A percentile compares a stretch with the other conserved stretches of the same genome.
phyloP scores from a whole-genome alignment of 257 asterid genomes.

The Penstemon newberryi region DNA sequence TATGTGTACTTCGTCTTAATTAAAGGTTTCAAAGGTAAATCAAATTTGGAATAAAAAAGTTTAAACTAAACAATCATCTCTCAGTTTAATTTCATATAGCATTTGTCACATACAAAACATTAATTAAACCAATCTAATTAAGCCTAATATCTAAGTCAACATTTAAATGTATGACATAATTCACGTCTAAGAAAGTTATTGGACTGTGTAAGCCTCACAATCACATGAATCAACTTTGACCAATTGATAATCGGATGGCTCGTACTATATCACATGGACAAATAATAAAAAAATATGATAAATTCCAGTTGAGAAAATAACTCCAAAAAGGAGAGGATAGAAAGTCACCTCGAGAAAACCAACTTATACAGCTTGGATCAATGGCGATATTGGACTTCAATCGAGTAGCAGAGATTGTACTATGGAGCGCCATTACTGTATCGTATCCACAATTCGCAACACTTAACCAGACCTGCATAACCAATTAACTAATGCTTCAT shows the following conservation, averaged over 20 bases:
- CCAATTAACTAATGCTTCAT: not conserved
- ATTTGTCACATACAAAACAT: not conserved
- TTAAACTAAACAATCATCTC: not conserved
- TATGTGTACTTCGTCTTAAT: no score
- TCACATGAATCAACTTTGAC: not conserved
- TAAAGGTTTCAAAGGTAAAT: no score
- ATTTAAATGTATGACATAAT: not conserved
- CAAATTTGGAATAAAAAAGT: no score
- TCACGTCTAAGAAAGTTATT: not conserved
- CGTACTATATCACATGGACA: not conserved
- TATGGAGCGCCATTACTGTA: slow-evolving; percentile 58
- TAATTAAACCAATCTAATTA: not conserved
- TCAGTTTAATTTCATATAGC: not conserved
- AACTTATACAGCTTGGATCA: slow-evolving; percentile 55
- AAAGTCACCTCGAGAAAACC: slow-evolving; percentile 53
- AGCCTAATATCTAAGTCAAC: not conserved
- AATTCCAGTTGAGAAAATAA: slow-evolving; percentile 13
- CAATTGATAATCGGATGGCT: not conserved
- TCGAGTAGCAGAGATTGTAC: slow-evolving; percentile 57
- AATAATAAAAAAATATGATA: not conserved
- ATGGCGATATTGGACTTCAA: slow-evolving; percentile 54
- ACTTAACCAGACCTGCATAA: slow-evolving; percentile 40
- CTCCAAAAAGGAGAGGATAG: not conserved
- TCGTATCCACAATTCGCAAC: slow-evolving; percentile 44
- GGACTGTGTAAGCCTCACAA: not conserved